Percentiles rank a stretch among this genome's conserved stretches.
Evolutionary conservation across 805 yeast species (phyloP).

Genomic region (Zygoascus flipseniorum): DNA sequence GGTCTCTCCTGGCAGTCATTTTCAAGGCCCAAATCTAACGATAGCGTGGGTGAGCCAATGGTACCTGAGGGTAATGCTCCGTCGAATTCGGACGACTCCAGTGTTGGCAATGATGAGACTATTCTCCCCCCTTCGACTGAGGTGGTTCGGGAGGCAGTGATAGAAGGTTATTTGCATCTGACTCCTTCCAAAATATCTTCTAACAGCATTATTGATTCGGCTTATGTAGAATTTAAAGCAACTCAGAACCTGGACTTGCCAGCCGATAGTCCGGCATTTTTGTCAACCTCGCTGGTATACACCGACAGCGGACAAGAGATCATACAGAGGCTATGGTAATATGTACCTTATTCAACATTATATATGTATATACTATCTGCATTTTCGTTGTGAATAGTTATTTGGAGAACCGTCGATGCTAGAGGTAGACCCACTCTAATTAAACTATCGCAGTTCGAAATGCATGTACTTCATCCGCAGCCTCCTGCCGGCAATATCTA

Average conservation of each 20-base stretch:
- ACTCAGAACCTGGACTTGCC: not conserved
- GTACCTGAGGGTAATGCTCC: not conserved
- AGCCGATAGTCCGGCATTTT: not conserved
- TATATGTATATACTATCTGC: not conserved
- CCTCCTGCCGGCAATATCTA: not conserved
- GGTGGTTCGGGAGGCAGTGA: not conserved
- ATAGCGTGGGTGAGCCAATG: not conserved
- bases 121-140: not conserved
- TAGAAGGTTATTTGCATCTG: not conserved
- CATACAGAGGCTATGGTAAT: not conserved
- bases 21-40: not conserved
- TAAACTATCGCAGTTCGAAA: not conserved
- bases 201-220: not conserved
- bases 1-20: constrained; percentile 1
- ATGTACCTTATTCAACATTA: not conserved
- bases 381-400: not conserved
- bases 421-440: not conserved
- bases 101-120: not conserved
- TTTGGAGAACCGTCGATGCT: not conserved
- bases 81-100: not conserved
- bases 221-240: not conserved
- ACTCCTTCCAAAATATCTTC: not conserved
- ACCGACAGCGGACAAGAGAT: not conserved
- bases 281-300: not conserved
- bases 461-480: not conserved